These are phyloP conservation scores for Naumovozyma castellii DNA, from an alignment of 805 yeast genomes.

Conservation along the genomic window DNA sequence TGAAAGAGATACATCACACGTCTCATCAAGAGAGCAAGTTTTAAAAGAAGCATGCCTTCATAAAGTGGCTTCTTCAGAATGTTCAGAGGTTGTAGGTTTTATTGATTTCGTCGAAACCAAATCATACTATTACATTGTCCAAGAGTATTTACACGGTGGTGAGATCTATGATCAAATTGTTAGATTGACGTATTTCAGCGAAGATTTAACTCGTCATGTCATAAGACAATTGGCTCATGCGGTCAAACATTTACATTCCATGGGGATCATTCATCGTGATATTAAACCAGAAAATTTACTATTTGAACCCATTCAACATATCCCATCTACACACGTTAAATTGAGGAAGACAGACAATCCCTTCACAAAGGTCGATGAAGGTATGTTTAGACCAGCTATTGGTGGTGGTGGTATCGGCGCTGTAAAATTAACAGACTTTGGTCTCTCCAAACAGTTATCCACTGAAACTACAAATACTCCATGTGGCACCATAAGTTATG, in stretches of 20 bases:
- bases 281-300: constrained; percentile 70
- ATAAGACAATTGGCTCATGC: constrained; percentile 54
- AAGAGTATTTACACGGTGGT: constrained; percentile 63
- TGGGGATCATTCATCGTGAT: constrained; percentile 73
- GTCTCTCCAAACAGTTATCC: constrained; percentile 81
- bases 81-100: constrained; percentile 48
- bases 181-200: constrained; percentile 52
- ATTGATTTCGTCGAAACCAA: constrained; percentile 56
- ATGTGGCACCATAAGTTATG: constrained; percentile 95
- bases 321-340: constrained; percentile 31
- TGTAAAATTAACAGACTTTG: constrained; percentile 90
- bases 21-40: constrained; percentile 40
- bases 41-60: constrained; percentile 69
- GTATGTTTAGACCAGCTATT: constrained; percentile 61
- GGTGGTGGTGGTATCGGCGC: constrained; percentile 90
- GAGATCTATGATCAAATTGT: constrained; percentile 58
- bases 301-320: constrained; percentile 45
- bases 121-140: constrained; percentile 52
- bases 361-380: constrained; percentile 69
- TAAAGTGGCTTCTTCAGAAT: constrained; percentile 44
- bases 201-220: constrained; percentile 52
- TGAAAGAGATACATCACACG: constrained; percentile 1
- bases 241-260: constrained; percentile 56
- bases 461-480: constrained; percentile 86
- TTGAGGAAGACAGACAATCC: constrained; percentile 56